These are phyloP conservation scores for Lomentospora prolificans DNA, from an alignment of 2,329 filamentous ascomycete species.

Conservation along the genomic window DNA sequence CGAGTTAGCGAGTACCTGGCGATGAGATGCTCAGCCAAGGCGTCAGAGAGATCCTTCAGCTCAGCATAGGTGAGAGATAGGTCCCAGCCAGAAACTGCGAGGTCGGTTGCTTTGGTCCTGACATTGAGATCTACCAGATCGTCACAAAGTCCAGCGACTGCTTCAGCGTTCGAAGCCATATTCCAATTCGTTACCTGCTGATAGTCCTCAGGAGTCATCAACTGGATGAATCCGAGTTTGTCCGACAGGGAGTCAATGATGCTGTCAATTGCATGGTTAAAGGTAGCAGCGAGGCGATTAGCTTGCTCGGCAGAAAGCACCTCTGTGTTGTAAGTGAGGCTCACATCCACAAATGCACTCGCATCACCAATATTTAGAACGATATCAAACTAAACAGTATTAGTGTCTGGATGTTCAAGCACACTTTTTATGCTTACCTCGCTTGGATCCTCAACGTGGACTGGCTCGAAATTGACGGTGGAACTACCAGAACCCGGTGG, in stretches of 20 bases:
- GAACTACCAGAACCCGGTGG: neutral
- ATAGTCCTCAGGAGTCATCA: neutral
- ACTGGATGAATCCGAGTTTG: neutral
- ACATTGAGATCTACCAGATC: neutral
- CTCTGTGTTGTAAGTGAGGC: neutral
- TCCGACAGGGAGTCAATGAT: neutral
- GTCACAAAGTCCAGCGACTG: neutral
- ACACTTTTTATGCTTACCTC: neutral
- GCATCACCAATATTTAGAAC: neutral
- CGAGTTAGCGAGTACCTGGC: neutral
- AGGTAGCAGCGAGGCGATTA: neutral
- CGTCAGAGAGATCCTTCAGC: conserved; percentile 1
- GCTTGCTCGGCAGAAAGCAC: neutral
- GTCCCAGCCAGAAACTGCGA: neutral
- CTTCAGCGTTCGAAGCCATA: too few relatives aligned
- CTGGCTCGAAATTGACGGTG: neutral
- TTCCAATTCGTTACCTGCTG: neutral
- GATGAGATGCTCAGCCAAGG: neutral
- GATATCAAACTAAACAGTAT: neutral
- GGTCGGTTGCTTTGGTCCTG: neutral
- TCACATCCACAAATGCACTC: neutral
- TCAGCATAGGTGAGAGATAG: neutral
- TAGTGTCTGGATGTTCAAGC: neutral
- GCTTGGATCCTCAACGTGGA: neutral
- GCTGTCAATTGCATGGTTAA: neutral